Conservation (phyloP, 768 basidiomycete species). For the Chiua virens region DNA sequence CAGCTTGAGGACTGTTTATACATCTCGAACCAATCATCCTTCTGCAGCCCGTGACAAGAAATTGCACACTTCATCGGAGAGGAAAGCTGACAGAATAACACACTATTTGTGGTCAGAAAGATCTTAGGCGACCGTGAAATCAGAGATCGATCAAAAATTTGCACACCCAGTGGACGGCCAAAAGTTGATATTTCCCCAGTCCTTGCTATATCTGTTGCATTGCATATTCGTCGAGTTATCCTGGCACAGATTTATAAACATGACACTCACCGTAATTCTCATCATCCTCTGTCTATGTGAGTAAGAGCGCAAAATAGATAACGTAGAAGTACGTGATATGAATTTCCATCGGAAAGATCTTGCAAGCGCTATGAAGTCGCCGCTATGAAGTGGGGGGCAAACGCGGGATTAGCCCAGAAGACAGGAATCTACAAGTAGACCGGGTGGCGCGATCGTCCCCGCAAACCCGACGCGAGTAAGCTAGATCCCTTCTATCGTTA, state of each 20-base stretch:
- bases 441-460: constrained; percentile 92
- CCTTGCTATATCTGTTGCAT: constrained; percentile 83
- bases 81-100: too few species aligned
- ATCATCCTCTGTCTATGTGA: constrained; percentile 93
- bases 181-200: constrained; percentile 63
- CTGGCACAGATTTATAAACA: background rate
- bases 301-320: constrained; percentile 82
- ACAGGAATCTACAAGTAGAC: constrained; percentile 70
- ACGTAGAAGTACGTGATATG: constrained; percentile 97
- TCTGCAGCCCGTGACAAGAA: too few species aligned
- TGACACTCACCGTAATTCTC: constrained; percentile 74
- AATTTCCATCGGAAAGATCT: constrained; percentile 93
- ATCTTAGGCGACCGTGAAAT: too few species aligned
- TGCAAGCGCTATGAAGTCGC: constrained; percentile 86
- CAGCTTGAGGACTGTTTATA: too few species aligned
- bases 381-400: constrained; percentile 40
- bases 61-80: too few species aligned
- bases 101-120: too few species aligned
- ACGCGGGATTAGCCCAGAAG: background rate
- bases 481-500: too few species aligned
- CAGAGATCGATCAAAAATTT: too few species aligned
- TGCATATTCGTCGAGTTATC: background rate
- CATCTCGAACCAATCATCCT: too few species aligned
- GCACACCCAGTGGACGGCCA: too few species aligned
- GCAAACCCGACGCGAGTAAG: constrained; percentile 94